Evolutionary conservation across 179 eudicot species (phyloP).

Genomic region (Beta macrorhiza): DNA sequence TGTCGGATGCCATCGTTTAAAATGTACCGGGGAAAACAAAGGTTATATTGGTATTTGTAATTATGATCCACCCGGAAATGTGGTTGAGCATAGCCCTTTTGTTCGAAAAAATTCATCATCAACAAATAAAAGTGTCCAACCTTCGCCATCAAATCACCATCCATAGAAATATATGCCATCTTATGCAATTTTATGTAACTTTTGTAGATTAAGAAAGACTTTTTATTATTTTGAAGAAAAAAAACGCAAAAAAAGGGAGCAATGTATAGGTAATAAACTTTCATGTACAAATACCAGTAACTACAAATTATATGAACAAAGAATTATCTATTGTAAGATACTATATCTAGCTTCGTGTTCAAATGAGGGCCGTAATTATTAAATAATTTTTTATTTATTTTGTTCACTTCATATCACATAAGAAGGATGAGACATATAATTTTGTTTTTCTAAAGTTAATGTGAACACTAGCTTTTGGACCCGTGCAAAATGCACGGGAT

Average conservation of each 20-base stretch:
- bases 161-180: neutral
- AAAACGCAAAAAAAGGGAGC: neutral
- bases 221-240: neutral
- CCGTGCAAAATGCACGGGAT: too few relatives aligned
- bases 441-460: too few relatives aligned
- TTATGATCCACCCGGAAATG: conserved; percentile 43
- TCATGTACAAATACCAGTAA: neutral
- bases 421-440: too few relatives aligned
- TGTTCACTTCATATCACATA: too few relatives aligned
- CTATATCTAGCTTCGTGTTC: too few relatives aligned
- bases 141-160: neutral
- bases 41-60: conserved; percentile 34
- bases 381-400: too few relatives aligned
- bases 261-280: neutral
- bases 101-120: neutral
- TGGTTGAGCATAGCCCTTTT: conserved; percentile 26
- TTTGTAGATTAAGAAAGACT: neutral
- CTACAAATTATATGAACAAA: neutral
- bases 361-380: too few relatives aligned
- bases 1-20: conserved; percentile 32
- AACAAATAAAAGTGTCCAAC: neutral
- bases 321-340: too few relatives aligned
- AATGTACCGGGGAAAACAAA: conserved; percentile 9
- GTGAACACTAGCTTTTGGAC: too few relatives aligned
- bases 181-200: neutral